Conservation (phyloP, 202 grass and related monocot species). For the Eragrostis tef region DNA sequence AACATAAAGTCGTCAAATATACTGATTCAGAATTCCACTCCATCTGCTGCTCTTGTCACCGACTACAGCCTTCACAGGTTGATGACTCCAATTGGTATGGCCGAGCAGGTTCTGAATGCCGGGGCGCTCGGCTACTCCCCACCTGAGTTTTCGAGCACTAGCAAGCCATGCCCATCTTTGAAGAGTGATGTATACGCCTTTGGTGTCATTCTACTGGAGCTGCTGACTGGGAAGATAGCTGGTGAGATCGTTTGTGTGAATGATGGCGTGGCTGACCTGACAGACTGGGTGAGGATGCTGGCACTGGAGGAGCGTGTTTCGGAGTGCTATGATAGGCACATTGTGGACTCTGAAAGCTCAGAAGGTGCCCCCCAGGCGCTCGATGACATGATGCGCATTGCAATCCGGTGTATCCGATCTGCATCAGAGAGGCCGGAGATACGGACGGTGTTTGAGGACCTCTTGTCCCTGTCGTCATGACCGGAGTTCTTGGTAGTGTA, state of each 20-base stretch:
- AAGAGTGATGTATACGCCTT: slow-evolving; percentile 94
- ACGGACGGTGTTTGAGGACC: slow-evolving; percentile 76
- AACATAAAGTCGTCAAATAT: slow-evolving; percentile 88
- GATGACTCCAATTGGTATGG: slow-evolving; percentile 75
- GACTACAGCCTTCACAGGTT: slow-evolving; percentile 93
- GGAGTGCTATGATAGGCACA: slow-evolving; percentile 68
- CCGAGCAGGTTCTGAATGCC: slow-evolving; percentile 88
- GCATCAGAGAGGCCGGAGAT: slow-evolving; percentile 85
- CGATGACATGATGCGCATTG: slow-evolving; percentile 73
- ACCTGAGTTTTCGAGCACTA: slow-evolving; percentile 80
- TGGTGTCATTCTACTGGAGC: slow-evolving; percentile 80
- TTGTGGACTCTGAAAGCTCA: slow-evolving; percentile 41
- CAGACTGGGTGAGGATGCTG: slow-evolving; percentile 84
- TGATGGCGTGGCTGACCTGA: slow-evolving; percentile 75
- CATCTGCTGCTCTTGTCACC: slow-evolving; percentile 58
- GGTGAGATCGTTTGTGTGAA: slow-evolving; percentile 78
- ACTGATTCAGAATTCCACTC: slow-evolving; percentile 55
- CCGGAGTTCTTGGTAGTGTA: slow-evolving; percentile 49
- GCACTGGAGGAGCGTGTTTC: slow-evolving; percentile 63
- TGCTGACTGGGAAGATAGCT: slow-evolving; percentile 75
- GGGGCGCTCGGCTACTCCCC: slow-evolving; percentile 87
- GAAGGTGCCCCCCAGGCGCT: slow-evolving; percentile 41
- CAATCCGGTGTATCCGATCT: slow-evolving; percentile 73
- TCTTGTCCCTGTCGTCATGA: slow-evolving; percentile 53
- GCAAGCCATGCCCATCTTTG: slow-evolving; percentile 82